Evolutionary conservation across 2,329 filamentous ascomycete genomes (phyloP), one percentile per base, ranked within the genome.

Genomic region (Diaporthe citrichinensis): DNA sequence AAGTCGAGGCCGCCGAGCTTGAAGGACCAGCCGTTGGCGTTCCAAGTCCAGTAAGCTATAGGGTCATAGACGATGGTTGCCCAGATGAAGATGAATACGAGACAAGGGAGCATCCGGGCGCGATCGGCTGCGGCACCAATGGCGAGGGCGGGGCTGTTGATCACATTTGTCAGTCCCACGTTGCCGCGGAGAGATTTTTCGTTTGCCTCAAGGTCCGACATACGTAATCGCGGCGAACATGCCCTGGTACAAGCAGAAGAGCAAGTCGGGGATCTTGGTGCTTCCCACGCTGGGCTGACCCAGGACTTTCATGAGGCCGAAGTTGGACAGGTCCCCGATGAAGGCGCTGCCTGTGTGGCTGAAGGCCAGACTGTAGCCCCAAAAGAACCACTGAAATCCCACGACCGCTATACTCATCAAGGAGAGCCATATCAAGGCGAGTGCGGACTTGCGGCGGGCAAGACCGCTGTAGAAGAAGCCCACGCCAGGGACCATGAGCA

Each of bases 401-500:
- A 95, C 91, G 78, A 97, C 91, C 15, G 91, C 94, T 5, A 93
- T 91, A 23, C 94, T 93, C 87, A 98, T 93, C 86, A 98, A 90
- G 20, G 94, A 94, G 5, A 98, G 89, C 90, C 94, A 96, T 84
- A 98, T 93, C 77, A 98, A 89, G 25, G 95, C 94, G 73, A 98
- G 88, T 5, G 95, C 95, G 0, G 95, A 97, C 87, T 98, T 98
- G 84, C 95, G 92, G 74, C 95, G 92, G 23, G 95, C 95, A 23
- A 98, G 92, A 78, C 95, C 95, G 58, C 94, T 96, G 88, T 98
- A 98, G 90, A 98, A 98, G 89, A 98, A 97, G 72, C 95, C 95
- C 81, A 98, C 95, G 75, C 95, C 95, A 51, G 95, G 95, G 83
- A 98, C 95, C 95, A 98, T 98, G 82, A 98, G 92, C 79, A 98